A percentile compares a stretch with the other conserved stretches of the same genome.
Conservation (phyloP, 495 filamentous ascomycete species). For the Penicillium dipodomyicola region DNA sequence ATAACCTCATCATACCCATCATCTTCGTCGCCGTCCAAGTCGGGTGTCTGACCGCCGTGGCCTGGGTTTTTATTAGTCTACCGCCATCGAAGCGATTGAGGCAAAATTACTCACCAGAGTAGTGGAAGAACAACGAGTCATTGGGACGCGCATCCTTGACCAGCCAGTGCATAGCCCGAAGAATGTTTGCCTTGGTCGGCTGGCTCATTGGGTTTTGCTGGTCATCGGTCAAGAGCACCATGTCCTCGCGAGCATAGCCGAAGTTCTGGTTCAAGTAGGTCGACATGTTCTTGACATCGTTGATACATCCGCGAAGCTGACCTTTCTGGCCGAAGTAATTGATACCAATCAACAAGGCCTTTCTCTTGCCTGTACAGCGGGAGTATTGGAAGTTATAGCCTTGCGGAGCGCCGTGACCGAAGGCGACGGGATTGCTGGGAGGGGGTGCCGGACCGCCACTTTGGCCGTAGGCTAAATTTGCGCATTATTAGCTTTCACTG, state of each 20-base stretch:
- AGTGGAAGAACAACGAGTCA: conserved; percentile 98
- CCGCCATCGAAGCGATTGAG: background rate
- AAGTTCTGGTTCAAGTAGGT: conserved; percentile 86
- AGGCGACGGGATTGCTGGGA: conserved; percentile 50
- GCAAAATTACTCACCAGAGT: conserved; percentile 68
- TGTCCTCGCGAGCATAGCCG: conserved; percentile 92
- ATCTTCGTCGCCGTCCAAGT: conserved; percentile 90
- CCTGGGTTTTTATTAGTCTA: conserved; percentile 48
- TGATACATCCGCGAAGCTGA: conserved; percentile 92
- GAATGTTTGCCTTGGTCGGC: conserved; percentile 92
- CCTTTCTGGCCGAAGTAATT: conserved; percentile 96
- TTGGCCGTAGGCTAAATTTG: conserved; percentile 27
- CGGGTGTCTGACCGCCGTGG: conserved; percentile 95
- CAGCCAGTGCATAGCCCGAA: conserved; percentile 97
- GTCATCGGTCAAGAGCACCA: conserved; percentile 97
- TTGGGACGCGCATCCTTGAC: conserved; percentile 93
- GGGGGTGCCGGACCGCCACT: conserved; percentile 42
- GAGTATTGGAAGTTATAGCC: conserved; percentile 88
- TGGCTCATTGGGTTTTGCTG: conserved; percentile 97
- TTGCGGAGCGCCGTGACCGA: conserved; percentile 75
- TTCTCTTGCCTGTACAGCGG: conserved; percentile 83
- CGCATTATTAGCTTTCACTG: conserved; percentile 5
- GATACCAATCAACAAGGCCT: conserved; percentile 93
- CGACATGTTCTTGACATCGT: conserved; percentile 98
- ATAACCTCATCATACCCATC: conserved; percentile 98